A percentile compares a stretch with the other conserved stretches of the same genome.
These are phyloP conservation scores for Scenedesmus sp. DNA, from an alignment of 163 green algal genomes.

Conservation along the genomic window DNA sequence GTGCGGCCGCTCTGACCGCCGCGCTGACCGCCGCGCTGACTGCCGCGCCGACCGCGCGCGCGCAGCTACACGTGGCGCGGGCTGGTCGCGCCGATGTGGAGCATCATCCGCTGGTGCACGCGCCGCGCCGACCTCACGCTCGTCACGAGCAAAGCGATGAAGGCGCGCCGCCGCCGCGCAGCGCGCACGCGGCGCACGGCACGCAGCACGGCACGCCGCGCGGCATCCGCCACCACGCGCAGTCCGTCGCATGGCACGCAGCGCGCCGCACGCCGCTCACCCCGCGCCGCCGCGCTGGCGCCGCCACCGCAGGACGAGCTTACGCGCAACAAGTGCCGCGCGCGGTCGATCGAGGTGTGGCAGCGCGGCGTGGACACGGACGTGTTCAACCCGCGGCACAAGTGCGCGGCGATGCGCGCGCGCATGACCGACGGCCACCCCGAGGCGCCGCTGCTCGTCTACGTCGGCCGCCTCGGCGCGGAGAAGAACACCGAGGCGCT, in stretches of 20 bases:
- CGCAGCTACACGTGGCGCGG: slow-evolving; percentile 86
- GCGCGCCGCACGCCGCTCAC: no score
- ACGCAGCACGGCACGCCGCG: no score
- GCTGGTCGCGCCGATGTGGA: slow-evolving; percentile 91
- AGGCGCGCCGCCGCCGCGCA: slow-evolving; percentile 45
- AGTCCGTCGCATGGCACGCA: no score
- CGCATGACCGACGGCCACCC: slow-evolving; percentile 78
- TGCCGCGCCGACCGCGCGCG: no score
- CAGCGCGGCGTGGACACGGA: slow-evolving; percentile 90
- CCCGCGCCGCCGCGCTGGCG: neutral
- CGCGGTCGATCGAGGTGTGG: slow-evolving; percentile 84
- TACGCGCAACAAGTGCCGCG: slow-evolving; percentile 61
- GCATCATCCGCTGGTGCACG: slow-evolving; percentile 90
- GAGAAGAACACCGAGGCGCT: slow-evolving; percentile 97
- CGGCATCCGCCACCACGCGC: no score
- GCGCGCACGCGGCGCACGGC: no score
- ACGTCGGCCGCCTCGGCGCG: slow-evolving; percentile 94
- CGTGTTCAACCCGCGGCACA: slow-evolving; percentile 88
- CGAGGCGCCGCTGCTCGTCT: slow-evolving; percentile 84
- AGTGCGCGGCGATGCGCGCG: slow-evolving; percentile 67
- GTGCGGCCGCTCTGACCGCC: no score
- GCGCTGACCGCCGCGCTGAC: no score
- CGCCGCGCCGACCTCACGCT: slow-evolving; percentile 87
- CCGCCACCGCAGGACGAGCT: slow-evolving; percentile 62
- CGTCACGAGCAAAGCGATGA: slow-evolving; percentile 84